Base-by-base conservation (phyloP, 73 alveolate species). In the Paramecium sexaurelia region DNA sequence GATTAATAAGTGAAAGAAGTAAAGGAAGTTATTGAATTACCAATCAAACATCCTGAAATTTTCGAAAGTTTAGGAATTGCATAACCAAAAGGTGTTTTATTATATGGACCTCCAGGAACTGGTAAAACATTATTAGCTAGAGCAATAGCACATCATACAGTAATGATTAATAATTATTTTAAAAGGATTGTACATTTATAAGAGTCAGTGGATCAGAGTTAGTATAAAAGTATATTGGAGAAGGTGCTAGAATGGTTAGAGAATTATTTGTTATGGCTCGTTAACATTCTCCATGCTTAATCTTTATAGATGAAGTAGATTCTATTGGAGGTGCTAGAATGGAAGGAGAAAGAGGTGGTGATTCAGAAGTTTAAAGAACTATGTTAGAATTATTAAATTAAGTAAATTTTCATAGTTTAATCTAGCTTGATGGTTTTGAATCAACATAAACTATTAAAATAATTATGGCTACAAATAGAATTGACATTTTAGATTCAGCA, bases 91-190 rank as follows among this genome's bases (percentile, higher is more conserved):
- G 99, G 99, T 47, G 99, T 97, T 40, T 87, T 97, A 27, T 95
- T 96, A 7, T 96, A 95, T 85, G 98, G 99, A 5, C 98, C 99
- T 33, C 99, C 99, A 5, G 99, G 99, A 51, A 99, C 99, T 8
- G 99, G 99, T 26, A 99, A 99, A 95, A 99, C 99, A 15, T 95
- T 99, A 39, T 96, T 99, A 10, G 99, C 99, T 11, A 96, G 99
- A 67, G 99, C 99, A 8, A 99, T 98, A 57, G 99, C 99, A 33
- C 99, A 99, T 96, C 99, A 99, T 93, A 99, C 99, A 47, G 99
- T 86, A 86, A 36, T 10, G 0, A 4, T 13, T 29, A n/a, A 55
- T 86, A 29, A 5, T 57, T 27, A 55, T 13, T 2, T 5, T 3
- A 15, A 86, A 15, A 86, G 93, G 93, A 87, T 87, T 87, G 93